Base-by-base conservation (phyloP, 2,329 filamentous ascomycete genomes). In the Colletotrichum salicis region DNA sequence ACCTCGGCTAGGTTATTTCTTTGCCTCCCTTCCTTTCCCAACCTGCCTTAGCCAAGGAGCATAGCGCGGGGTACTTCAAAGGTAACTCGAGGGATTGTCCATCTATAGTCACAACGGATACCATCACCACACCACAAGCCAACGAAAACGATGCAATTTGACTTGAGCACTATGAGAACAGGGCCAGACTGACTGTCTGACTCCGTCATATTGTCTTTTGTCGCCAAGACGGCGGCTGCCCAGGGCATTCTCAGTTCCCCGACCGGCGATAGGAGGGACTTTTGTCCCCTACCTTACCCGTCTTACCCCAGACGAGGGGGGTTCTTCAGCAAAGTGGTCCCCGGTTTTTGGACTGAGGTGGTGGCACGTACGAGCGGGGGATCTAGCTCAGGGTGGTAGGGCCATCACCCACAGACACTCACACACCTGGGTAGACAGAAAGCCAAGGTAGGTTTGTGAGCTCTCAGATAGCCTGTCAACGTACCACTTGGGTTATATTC, bases 281-380 rank as follows among this genome's bases (percentile, higher is more conserved):
- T 55, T 64, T 64, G 51, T 22, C 51, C 51, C 61, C 45, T 29
- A 52, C 41, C 55, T 70, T 63, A 68, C 64, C 68, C 64, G 37
- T 48, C 41, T 48, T 48, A 48, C 41, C 41, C 41, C 64, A 52
- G 68, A 56, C 33, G 54, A 45, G 33, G 52, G 33, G 52, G 33
- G 5, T 71, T 68, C 64, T 68, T 71, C 64, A 71, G 64, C 64
- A 65, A 54, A 59, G 31, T 41, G 19, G 31, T 62, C 35, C 37
- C 58, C 64, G 31, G 24, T 65, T 58, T 51, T 35, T 57, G 35
- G 52, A 52, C 41, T n/a, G 37, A 41, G 37, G 37, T 41, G 37
- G 37, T 41, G 41, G 41, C 19, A 48, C 19, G 41, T n/a, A 48
- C 41, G 41, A 31, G 29, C 55, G 24, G 29, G 24, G 55, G 24